Evolutionary conservation across 2,329 filamentous ascomycete species (phyloP), one percentile per base, ranked within the genome.

Genomic region (Pleurostoma richardsiae): DNA sequence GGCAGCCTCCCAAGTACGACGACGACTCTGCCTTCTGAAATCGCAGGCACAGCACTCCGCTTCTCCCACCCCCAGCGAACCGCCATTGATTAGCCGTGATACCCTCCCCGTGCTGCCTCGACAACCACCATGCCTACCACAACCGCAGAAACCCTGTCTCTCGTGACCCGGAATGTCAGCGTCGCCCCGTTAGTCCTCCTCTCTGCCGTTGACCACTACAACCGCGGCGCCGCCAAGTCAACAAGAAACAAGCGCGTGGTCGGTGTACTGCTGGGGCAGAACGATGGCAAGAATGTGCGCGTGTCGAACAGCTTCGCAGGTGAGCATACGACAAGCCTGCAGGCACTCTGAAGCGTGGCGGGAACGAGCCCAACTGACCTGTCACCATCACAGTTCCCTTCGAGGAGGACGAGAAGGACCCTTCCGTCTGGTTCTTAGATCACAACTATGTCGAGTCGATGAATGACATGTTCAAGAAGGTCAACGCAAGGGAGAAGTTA

Each of bases 401-500:
- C 63, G 94, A 99, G 71, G 94, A 99, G 74, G 94, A 99, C 67
- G 94, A 96, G 62, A 96, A 95, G 72, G 91, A 99, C 66, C 92
- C 92, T 4, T 95, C 92, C 33, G 94, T 99, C 65, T 99, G 94
- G 94, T 99, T 97, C 67, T 74, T 99, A 55, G 94, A 99, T 68
- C 94, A 99, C 79, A 97, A 97, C 80, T 99, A 96, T 63, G 88
- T 99, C 69, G 94, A 99, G 72, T 89, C 86, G 59, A 99, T 99
- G 94, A 95, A 94, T 73, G 94, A 97, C 70, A 99, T 99, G 94
- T 99, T 99, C 81, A 99, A 99, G 79, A 97, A 97, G 75, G 91
- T 99, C 78, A 99, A 99, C 74, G 94, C 94, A 51, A 80, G 89
- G 54, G 94, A 99, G 76, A 97, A 97, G 83, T 80, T 99, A 67